Evolutionary conservation across 106 monocot genomes (phyloP).

Genomic region (Cymbidium sinense): DNA sequence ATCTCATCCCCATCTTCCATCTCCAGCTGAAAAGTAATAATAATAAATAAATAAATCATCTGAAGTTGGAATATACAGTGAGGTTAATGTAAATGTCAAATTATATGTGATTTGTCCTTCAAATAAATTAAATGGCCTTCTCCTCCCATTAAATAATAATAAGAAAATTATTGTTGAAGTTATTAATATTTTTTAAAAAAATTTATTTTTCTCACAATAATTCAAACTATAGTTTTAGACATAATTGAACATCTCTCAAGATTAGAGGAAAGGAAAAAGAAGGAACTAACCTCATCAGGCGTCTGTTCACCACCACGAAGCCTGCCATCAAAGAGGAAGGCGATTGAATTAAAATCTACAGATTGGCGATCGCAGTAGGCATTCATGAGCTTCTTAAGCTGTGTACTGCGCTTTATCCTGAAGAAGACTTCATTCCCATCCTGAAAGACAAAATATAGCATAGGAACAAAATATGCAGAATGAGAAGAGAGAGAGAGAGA

Average conservation of each 20-base stretch:
- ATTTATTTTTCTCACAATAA: too few relatives aligned
- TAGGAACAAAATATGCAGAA: background rate
- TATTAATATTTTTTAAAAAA: too few relatives aligned
- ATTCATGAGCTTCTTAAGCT: conserved; percentile 38
- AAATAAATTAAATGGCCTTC: too few relatives aligned
- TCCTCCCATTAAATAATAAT: too few relatives aligned
- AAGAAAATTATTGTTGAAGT: too few relatives aligned
- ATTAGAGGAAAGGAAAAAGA: too few relatives aligned
- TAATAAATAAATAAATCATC: background rate
- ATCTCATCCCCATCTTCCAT: conserved; percentile 32
- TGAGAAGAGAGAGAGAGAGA: too few relatives aligned
- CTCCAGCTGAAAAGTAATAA: conserved; percentile 16
- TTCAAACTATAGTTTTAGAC: too few relatives aligned
- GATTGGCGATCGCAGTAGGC: conserved; percentile 34
- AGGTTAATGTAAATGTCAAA: too few relatives aligned
- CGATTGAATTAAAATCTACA: conserved; percentile 30
- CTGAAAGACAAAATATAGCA: background rate
- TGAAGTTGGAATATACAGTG: too few relatives aligned
- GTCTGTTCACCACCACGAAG: conserved; percentile 35
- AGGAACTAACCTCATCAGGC: conserved; percentile 24
- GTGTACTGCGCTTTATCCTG: conserved; percentile 45
- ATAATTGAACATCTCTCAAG: too few relatives aligned
- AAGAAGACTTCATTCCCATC: conserved; percentile 40
- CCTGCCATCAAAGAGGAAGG: conserved; percentile 43
- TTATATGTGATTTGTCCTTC: too few relatives aligned